A percentile compares a stretch with the other conserved stretches of the same genome.
Evolutionary conservation across 1,139 yeast genomes (phyloP).

Genomic region (Nakaseomyces bracarensis): DNA sequence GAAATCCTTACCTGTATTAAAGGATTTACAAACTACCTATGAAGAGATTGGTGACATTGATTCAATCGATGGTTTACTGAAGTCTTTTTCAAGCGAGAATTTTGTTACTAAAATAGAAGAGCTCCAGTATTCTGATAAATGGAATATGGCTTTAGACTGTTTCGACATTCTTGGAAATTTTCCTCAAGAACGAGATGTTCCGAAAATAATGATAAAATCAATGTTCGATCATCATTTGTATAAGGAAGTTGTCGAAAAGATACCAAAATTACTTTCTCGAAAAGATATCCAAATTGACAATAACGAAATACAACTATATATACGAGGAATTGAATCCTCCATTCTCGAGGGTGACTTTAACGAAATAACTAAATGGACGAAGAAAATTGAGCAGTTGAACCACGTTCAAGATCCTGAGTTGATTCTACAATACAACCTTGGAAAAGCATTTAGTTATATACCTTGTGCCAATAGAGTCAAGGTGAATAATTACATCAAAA

Average conservation of each 20-base stretch:
- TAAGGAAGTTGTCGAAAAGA: conserved; percentile 38
- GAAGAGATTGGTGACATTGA: conserved; percentile 85
- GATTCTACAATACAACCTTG: conserved; percentile 57
- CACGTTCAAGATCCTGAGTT: conserved; percentile 44
- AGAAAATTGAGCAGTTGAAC: conserved; percentile 36
- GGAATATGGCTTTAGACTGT: conserved; percentile 85
- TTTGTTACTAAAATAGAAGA: conserved; percentile 66
- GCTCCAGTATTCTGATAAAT: conserved; percentile 76
- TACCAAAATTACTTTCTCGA: conserved; percentile 21
- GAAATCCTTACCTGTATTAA: conserved; percentile 39
- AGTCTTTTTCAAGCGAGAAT: conserved; percentile 61
- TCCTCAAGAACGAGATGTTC: conserved; percentile 27
- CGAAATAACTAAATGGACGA: conserved; percentile 51
- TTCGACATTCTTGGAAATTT: conserved; percentile 56
- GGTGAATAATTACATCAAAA: conserved; percentile 38
- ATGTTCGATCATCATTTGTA: conserved; percentile 52
- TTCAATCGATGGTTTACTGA: conserved; percentile 78
- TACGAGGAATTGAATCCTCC: conserved; percentile 68
- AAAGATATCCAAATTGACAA: conserved; percentile 21
- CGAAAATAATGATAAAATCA: conserved; percentile 41
- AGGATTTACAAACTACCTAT: conserved; percentile 67
- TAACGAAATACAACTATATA: conserved; percentile 44
- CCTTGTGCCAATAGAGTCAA: conserved; percentile 30
- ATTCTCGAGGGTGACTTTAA: conserved; percentile 52
- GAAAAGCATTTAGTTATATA: conserved; percentile 48